phyloP scores from a whole-genome alignment of 352 stramenopile genomes.

The Pythium volutum region DNA sequence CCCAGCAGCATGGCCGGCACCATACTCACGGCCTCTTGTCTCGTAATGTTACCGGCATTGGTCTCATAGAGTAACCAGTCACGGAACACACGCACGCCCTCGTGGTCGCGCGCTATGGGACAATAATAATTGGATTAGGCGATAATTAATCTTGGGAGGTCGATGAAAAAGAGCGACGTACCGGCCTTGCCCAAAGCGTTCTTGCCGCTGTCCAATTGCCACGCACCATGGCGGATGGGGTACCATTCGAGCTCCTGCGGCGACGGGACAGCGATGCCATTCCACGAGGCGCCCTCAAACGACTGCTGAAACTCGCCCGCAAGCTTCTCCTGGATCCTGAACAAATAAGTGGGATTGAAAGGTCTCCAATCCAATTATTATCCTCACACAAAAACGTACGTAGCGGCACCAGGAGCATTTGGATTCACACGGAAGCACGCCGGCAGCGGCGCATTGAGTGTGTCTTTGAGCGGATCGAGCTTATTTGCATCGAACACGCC shows the following conservation, averaged over 20 bases:
- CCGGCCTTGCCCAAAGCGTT: conserved; percentile 54
- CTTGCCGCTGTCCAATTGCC: conserved; percentile 74
- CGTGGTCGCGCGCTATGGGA: conserved; percentile 44
- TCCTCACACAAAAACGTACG: conserved; percentile 21
- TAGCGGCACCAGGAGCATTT: conserved; percentile 25
- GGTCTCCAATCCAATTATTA: background rate
- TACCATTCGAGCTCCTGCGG: conserved; percentile 62
- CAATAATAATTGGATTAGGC: background rate
- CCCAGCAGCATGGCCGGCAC: conserved; percentile 96
- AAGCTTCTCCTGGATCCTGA: conserved; percentile 45
- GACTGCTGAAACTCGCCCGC: conserved; percentile 39
- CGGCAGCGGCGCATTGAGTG: conserved; percentile 52
- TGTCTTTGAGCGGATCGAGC: conserved; percentile 39
- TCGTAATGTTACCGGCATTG: conserved; percentile 88
- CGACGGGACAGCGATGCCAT: conserved; percentile 33
- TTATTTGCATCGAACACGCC: conserved; percentile 50
- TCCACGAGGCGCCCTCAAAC: conserved; percentile 34
- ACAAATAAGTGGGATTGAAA: background rate
- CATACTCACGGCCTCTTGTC: conserved; percentile 98
- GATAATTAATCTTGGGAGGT: background rate
- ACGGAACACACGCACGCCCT: conserved; percentile 84
- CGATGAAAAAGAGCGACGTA: conserved; percentile 8
- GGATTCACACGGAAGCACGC: conserved; percentile 74
- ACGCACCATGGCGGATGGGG: conserved; percentile 47
- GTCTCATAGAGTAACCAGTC: conserved; percentile 92